A percentile compares a stretch with the other conserved stretches of the same genome.
phyloP scores from a whole-genome alignment of 306 rosid species.

The Notholithocarpus densiflorus region DNA sequence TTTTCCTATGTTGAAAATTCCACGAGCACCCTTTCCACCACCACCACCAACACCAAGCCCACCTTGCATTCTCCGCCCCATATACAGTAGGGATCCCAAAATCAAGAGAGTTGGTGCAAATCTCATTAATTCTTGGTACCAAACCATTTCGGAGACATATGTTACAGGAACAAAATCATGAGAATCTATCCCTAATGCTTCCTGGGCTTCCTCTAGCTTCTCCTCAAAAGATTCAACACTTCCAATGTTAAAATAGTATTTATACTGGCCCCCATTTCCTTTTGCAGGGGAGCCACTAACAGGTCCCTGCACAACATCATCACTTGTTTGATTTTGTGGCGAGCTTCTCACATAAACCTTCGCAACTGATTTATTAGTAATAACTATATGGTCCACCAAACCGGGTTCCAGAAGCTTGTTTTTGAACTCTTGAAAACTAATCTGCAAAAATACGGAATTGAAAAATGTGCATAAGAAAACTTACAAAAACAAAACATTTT shows the following conservation, averaged over 20 bases:
- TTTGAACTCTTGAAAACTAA: constrained; percentile 94
- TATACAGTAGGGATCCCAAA: constrained; percentile 58
- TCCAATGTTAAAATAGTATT: constrained; percentile 81
- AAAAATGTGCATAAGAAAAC: constrained; percentile 6
- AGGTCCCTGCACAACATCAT: constrained; percentile 65
- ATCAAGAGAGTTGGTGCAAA: constrained; percentile 75
- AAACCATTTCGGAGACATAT: constrained; percentile 70
- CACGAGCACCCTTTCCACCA: constrained; percentile 71
- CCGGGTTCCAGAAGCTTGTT: constrained; percentile 95
- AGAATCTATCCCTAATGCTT: constrained; percentile 70
- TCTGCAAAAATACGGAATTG: constrained; percentile 50
- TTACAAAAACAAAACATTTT: constrained; percentile 13
- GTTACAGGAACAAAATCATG: constrained; percentile 89
- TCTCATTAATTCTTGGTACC: constrained; percentile 68
- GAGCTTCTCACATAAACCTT: constrained; percentile 75
- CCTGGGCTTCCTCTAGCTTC: constrained; percentile 97
- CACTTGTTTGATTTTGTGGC: constrained; percentile 50
- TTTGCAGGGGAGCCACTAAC: constrained; percentile 33
- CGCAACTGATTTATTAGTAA: constrained; percentile 90
- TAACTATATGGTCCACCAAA: constrained; percentile 82
- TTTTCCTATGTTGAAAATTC: constrained; percentile 92
- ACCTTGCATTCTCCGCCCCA: constrained; percentile 84
- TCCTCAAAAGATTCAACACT: constrained; percentile 96
- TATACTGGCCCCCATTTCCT: constrained; percentile 62
- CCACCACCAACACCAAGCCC: constrained; percentile 82